These are phyloP conservation scores for Neonothopanus nambi DNA, from an alignment of 1,284 basidiomycete species.

Conservation along the genomic window DNA sequence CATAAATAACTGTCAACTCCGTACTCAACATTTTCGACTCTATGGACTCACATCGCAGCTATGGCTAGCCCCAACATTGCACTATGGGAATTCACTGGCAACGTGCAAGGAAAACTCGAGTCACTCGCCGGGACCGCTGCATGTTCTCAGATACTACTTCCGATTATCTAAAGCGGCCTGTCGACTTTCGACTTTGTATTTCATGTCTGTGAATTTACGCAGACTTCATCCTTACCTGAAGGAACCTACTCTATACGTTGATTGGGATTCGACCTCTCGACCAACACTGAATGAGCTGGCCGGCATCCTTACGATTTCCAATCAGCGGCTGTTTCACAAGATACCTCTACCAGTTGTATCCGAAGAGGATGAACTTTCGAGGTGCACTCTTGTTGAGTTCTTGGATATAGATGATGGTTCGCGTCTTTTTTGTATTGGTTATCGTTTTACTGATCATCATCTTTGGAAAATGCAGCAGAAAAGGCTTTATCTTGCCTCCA, in stretches of 20 bases:
- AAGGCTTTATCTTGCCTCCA: constrained; percentile 3
- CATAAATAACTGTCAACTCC: too few relatives aligned
- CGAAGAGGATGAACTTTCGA: too few relatives aligned
- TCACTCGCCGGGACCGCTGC: too few relatives aligned
- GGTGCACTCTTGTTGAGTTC: not conserved
- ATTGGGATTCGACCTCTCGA: not conserved
- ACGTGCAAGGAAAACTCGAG: too few relatives aligned
- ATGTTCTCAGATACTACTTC: too few relatives aligned
- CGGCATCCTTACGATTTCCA: not conserved
- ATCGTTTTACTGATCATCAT: not conserved
- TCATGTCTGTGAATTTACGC: not conserved
- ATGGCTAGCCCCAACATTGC: too few relatives aligned
- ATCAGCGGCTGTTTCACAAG: too few relatives aligned
- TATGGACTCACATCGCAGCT: too few relatives aligned
- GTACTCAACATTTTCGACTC: too few relatives aligned
- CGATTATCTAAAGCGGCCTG: too few relatives aligned
- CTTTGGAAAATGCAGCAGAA: not conserved
- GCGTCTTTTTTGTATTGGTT: not conserved
- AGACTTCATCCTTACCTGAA: constrained; percentile 5
- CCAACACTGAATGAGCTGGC: not conserved
- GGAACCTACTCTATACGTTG: not conserved
- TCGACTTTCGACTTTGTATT: not conserved
- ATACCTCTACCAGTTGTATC: too few relatives aligned
- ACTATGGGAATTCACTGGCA: too few relatives aligned
- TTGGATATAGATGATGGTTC: not conserved